Base-by-base conservation (phyloP, 2,329 filamentous ascomycete genomes). In the Ophiocordyceps polyrhachis-furcata region DNA sequence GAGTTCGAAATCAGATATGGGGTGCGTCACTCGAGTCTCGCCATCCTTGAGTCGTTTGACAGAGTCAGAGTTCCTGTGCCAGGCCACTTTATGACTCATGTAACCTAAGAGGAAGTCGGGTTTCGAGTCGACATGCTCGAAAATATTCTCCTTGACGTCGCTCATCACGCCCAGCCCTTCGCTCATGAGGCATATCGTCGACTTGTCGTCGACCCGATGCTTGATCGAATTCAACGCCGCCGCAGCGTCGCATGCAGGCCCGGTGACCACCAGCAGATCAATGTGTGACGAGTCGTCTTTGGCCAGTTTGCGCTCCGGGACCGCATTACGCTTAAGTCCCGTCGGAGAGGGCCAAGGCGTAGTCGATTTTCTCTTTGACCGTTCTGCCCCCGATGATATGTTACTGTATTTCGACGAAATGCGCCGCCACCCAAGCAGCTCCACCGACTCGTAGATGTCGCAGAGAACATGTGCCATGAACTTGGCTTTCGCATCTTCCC, bases 121-220 rank as follows among this genome's bases (percentile, higher is more conserved):
- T 23, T 83, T 72, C 1, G 64, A 67, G 1, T 62, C 58, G 0
- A 73, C 68, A 48, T 88, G 73, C 0, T 74, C 70, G 52, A 94
- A 95, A 25, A 93, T 59, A 12, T 71, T 60, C 31, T 70, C 62
- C 53, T 85, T 86, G 38, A 95, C 70, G 43, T 79, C 72, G 43
- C 96, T 87, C n/a, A 86, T 68, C 2, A 86, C 66, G 1, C 91
- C 89, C 60, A 96, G 74, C 1, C 88, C 86, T 49, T 89, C 83
- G 46, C 86, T 81, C 46, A 93, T 60, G 45, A 93, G 73, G 47
- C 83, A 76, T 8, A 94, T 71, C 0, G 84, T 83, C 1, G 81
- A 85, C 25, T 76, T 65, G 3, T 71, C 65, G 40, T 73, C 69
- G n/a, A 93, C 63, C 11, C 84, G 74, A 53, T 84, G 71, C 45